phyloP scores from a whole-genome alignment of 2,329 filamentous ascomycete species.

The Botrytis sinoallii region DNA sequence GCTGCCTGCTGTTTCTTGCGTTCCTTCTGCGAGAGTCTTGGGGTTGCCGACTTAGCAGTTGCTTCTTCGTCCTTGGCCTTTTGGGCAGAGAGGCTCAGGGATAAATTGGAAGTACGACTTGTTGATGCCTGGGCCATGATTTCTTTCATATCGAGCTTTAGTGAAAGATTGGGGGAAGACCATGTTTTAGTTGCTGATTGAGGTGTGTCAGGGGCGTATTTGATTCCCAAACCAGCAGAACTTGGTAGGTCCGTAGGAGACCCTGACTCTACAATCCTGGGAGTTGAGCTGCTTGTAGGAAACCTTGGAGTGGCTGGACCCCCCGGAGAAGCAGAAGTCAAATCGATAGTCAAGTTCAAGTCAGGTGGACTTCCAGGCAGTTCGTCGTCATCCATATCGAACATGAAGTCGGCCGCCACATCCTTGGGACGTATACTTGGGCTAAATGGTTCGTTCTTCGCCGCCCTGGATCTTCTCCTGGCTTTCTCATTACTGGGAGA shows the following conservation, averaged over 20 bases:
- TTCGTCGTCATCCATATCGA: conserved; percentile 78
- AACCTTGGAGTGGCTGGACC: conserved; percentile 6
- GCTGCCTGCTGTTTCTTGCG: conserved; percentile 72
- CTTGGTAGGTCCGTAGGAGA: conserved; percentile 5
- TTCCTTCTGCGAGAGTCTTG: conserved; percentile 86
- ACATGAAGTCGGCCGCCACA: conserved; percentile 77
- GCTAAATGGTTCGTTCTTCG: conserved; percentile 57
- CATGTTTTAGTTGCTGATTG: conserved; percentile 31
- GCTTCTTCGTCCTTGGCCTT: conserved; percentile 38
- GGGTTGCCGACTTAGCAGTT: conserved; percentile 40
- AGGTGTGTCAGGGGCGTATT: conserved; percentile 6
- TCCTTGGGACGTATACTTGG: conserved; percentile 66
- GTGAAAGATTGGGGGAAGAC: conserved; percentile 34
- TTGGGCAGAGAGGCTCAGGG: conserved; percentile 53
- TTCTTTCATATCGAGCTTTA: conserved; percentile 60
- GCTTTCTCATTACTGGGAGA: conserved; percentile 40
- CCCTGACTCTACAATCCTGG: conserved; percentile 17
- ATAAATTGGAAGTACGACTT: conserved; percentile 48
- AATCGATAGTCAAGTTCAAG: conserved; percentile 11
- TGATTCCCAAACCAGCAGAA: conserved; percentile 10
- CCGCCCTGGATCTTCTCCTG: conserved; percentile 47
- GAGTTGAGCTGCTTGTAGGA: conserved; percentile 8
- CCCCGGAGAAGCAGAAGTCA: conserved; percentile 1
- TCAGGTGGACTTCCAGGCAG: conserved; percentile 14
- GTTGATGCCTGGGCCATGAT: conserved; percentile 74